Percentiles rank a stretch among this genome's conserved stretches.
Conservation (phyloP, 345 rosid genomes). For the Toxicodendron radicans region DNA sequence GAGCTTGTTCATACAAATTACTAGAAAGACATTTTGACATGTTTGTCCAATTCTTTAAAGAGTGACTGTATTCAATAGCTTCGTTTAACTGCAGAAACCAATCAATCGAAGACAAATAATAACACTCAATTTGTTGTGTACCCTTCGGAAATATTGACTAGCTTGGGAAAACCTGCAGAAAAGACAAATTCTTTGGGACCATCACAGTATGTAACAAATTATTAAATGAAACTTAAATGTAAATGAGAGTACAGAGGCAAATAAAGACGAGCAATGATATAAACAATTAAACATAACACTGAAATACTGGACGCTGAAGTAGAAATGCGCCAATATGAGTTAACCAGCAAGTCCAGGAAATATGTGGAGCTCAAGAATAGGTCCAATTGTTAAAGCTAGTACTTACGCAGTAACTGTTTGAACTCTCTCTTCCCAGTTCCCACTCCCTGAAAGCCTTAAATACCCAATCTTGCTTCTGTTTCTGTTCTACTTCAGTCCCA, state of each 20-base stretch:
- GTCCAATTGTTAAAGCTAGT: not conserved
- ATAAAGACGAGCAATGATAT: slow-evolving; percentile 12
- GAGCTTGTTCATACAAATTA: not conserved
- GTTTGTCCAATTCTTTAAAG: not conserved
- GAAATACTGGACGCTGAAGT: slow-evolving; percentile 8
- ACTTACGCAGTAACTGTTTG: slow-evolving; percentile 6
- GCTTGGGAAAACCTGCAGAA: slow-evolving; percentile 5
- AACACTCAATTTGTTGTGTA: slow-evolving; percentile 15
- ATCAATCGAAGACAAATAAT: not conserved
- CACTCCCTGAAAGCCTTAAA: slow-evolving; percentile 20
- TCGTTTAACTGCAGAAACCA: not conserved
- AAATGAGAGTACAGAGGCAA: not conserved
- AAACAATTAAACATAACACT: too few species aligned
- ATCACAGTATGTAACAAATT: not conserved
- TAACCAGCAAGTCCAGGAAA: not conserved
- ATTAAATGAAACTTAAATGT: not conserved
- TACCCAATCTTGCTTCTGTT: slow-evolving; percentile 17
- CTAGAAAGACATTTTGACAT: not conserved
- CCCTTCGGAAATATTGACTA: slow-evolving; percentile 10
- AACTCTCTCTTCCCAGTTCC: slow-evolving; percentile 12
- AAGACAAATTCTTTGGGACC: slow-evolving; percentile 31
- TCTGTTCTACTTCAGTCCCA: slow-evolving; percentile 20
- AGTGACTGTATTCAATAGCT: not conserved
- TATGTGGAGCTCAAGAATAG: slow-evolving; percentile 4
- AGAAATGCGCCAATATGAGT: not conserved